phyloP scores from a whole-genome alignment of 495 filamentous ascomycete genomes.

The Neurospora sp. region DNA sequence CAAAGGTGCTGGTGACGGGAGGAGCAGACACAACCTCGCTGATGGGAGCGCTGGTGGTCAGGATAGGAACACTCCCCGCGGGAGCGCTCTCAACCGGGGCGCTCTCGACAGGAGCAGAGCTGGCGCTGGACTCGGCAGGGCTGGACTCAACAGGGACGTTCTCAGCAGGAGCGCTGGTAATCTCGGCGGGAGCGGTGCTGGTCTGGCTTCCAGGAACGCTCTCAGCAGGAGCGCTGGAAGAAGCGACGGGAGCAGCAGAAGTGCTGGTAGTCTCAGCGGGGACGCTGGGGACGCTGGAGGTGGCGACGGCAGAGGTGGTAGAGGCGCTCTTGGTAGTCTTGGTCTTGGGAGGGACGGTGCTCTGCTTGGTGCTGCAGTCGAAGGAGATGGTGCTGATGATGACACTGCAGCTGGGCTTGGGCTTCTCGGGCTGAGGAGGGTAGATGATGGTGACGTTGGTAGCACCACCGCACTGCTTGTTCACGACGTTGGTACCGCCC shows the following conservation, averaged over 20 bases:
- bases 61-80: not conserved
- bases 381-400: constrained; percentile 71
- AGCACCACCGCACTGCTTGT: constrained; percentile 88
- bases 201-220: constrained; percentile 8
- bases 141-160: constrained; percentile 8
- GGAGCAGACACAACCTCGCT: not conserved
- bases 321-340: constrained; percentile 11
- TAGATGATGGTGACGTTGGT: constrained; percentile 66
- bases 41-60: constrained; percentile 17
- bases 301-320: constrained; percentile 8
- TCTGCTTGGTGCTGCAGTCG: constrained; percentile 54
- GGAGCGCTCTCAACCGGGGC: constrained; percentile 1
- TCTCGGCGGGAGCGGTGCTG: constrained; percentile 14
- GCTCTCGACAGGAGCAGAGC: not conserved
- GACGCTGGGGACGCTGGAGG: constrained; percentile 3
- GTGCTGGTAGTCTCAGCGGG: constrained; percentile 1
- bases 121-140: too few species aligned
- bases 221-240: constrained; percentile 7
- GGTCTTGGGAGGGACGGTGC: constrained; percentile 23
- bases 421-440: constrained; percentile 43
- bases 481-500: constrained; percentile 56
- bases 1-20: constrained; percentile 16
- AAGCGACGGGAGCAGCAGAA: constrained; percentile 9
- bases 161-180: constrained; percentile 10
- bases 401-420: constrained; percentile 52